Evolutionary conservation across 352 stramenopile species (phyloP), one percentile per base, ranked within the genome.

Genomic region (Globisporangium spinosum): DNA sequence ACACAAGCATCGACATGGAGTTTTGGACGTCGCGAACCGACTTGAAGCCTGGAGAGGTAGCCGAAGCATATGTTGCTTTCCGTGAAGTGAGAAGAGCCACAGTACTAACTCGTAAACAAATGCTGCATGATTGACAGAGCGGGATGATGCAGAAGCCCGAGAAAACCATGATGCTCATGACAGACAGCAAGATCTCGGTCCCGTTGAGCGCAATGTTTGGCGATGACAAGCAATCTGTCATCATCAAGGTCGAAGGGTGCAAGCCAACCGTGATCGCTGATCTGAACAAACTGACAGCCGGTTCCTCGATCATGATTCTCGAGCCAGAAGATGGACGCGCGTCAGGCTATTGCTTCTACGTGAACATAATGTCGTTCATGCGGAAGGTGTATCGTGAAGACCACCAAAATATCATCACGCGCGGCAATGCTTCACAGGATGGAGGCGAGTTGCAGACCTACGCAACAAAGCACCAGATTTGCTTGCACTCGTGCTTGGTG

Each of bases 351-450:
- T 97, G 89, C 55, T 69, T 97, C 9, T 95, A 93, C 64, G 86
- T 97, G 40, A 92, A 88, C 58, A 90, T 93, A 49, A 80, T 82
- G 7, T 83, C 83, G 10, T 82, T 89, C 65, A 90, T 94, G 76
- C 80, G 89, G 20, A 95, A 97, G 47, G 88, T 97, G 10, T 97
- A 95, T 70, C 78, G 88, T 25, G 89, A 97, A 80, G 85, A 96
- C 29, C 84, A 95, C 23, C 85, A 92, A 64, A 83, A 85, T 32
- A 77, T 91, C 53, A 70, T 91, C 40, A 90, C 81, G 7, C 82
- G 87, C 61, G 79, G 76, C 9, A 89, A 85, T 23, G 75, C 65
- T 34, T 70, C 70, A 12, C 70, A 83, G 17, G 78, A 88, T 38
- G 53, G 58, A 29, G 72, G 77, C 0, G 80, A 89, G 43, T 45